These are phyloP conservation scores for Eimeria praecox DNA, from an alignment of 169 alveolate genomes.

Conservation along the genomic window DNA sequence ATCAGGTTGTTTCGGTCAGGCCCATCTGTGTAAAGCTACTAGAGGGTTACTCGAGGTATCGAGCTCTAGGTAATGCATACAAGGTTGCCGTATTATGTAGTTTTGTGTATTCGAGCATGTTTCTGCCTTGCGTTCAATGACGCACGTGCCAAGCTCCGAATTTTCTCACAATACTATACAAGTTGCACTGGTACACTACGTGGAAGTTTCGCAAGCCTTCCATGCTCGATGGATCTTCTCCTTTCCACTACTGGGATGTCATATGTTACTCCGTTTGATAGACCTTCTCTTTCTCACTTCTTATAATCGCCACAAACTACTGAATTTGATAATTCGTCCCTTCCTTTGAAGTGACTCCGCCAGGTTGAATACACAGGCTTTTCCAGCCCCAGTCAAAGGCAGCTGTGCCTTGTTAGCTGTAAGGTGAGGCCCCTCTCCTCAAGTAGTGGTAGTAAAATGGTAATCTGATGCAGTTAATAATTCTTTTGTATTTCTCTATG, in stretches of 20 bases:
- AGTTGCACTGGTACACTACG: neutral
- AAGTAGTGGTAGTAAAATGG: neutral
- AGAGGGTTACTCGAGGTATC: neutral
- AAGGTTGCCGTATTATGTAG: no score
- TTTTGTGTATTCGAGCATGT: no score
- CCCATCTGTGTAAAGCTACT: neutral
- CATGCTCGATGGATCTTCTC: neutral
- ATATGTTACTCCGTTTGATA: no score
- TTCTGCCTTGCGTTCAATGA: no score
- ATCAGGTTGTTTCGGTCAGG: neutral
- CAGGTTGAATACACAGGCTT: neutral
- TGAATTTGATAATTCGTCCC: no score
- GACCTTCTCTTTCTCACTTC: no score
- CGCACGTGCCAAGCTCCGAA: no score
- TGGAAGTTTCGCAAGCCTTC: neutral
- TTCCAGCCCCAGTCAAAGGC: conserved; percentile 19
- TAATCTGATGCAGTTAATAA: neutral
- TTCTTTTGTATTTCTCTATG: neutral
- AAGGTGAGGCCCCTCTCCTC: neutral
- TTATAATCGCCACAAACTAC: no score
- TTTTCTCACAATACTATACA: no score
- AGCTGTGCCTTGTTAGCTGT: conserved; percentile 13
- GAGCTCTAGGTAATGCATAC: neutral
- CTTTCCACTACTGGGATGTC: no score
- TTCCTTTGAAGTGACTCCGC: no score